Conservation (phyloP, 306 rosid species). For the Cucurbita maxima region DNA sequence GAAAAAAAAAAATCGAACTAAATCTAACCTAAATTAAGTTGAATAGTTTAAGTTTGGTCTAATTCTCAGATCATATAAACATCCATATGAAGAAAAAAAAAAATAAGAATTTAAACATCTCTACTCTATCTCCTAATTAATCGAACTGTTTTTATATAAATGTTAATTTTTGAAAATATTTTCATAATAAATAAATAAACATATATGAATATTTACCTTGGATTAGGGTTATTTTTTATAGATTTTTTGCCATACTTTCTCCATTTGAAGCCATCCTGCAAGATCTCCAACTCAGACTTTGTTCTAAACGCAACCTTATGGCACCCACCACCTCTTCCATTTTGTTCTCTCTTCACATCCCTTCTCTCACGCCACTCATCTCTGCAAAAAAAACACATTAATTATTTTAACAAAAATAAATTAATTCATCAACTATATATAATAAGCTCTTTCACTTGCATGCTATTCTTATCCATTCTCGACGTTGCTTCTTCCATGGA, state of each 20-base stretch:
- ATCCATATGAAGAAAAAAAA: no score
- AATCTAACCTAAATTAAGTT: no score
- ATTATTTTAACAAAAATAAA: neutral
- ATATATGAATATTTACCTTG: slow-evolving; percentile 25
- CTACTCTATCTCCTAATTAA: no score
- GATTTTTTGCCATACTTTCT: slow-evolving; percentile 69
- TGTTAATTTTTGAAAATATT: no score
- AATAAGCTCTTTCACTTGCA: slow-evolving; percentile 1
- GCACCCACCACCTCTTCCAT: neutral
- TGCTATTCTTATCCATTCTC: neutral
- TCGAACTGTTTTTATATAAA: no score
- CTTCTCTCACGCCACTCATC: neutral
- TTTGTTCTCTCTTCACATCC: neutral
- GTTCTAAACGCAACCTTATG: slow-evolving; percentile 45
- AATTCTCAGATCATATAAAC: no score
- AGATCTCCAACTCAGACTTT: slow-evolving; percentile 43
- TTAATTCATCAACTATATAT: neutral
- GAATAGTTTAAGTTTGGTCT: no score
- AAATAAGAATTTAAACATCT: no score
- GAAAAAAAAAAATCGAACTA: no score
- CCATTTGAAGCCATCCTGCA: slow-evolving; percentile 80
- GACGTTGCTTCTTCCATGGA: neutral
- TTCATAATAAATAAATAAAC: no score
- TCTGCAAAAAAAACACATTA: neutral
- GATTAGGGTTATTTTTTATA: slow-evolving; percentile 45